phyloP scores from a whole-genome alignment of 169 alveolate species.

The Babesia sp. region DNA sequence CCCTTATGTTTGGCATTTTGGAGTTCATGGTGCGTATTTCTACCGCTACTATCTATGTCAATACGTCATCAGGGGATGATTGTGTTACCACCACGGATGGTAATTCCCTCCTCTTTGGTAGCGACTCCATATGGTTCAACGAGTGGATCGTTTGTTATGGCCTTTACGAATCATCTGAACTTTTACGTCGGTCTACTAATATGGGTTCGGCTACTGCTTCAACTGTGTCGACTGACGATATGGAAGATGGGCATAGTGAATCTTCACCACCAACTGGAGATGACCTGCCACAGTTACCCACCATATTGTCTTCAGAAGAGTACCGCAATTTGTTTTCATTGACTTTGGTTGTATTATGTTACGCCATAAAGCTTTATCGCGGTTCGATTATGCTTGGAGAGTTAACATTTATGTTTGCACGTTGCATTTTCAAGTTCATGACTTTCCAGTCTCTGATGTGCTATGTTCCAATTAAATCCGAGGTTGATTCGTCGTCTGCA shows the following conservation, averaged over 20 bases:
- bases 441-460: neutral
- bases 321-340: slow-evolving; percentile 1
- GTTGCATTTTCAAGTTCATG: slow-evolving; percentile 7
- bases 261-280: neutral
- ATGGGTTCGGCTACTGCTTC: neutral
- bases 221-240: no score
- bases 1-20: slow-evolving; percentile 4
- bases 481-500: neutral
- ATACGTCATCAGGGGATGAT: slow-evolving; percentile 6
- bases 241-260: neutral
- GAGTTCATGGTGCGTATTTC: slow-evolving; percentile 20
- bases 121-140: slow-evolving; percentile 8
- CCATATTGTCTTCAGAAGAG: neutral
- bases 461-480: neutral
- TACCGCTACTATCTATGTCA: slow-evolving; percentile 24
- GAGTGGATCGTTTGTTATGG: slow-evolving; percentile 37
- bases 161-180: slow-evolving; percentile 4
- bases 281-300: neutral
- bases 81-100: neutral
- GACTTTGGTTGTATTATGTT: slow-evolving; percentile 24
- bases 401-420: slow-evolving; percentile 9
- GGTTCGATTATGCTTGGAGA: slow-evolving; percentile 22
- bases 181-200: neutral
- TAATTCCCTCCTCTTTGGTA: neutral
- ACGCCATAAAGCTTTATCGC: slow-evolving; percentile 30